Evolutionary conservation across 2,329 filamentous ascomycete species (phyloP).

Genomic region (Cercospora beticola): DNA sequence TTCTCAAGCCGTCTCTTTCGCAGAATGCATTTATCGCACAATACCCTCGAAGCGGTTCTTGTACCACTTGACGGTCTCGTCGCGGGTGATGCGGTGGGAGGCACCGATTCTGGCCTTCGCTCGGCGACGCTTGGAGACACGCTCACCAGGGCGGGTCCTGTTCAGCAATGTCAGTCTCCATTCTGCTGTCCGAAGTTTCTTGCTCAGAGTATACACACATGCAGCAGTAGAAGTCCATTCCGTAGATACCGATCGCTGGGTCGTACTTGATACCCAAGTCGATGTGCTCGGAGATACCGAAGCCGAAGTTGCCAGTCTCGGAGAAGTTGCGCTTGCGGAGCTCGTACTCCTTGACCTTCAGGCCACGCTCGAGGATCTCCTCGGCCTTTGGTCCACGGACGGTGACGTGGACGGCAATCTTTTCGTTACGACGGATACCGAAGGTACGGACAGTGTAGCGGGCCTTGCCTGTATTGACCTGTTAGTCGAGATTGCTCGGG

Average conservation of each 20-base stretch:
- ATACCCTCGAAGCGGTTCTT: conserved; percentile 96
- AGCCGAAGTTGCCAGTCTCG: conserved; percentile 99
- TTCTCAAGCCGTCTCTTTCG: conserved; percentile 10
- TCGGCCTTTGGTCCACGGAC: conserved; percentile 99
- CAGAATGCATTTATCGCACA: conserved; percentile 73
- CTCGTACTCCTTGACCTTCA: conserved; percentile 99
- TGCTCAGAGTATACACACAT: conserved; percentile 61
- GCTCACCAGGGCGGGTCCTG: conserved; percentile 94
- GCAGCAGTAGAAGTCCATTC: conserved; percentile 99
- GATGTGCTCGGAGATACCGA: conserved; percentile 99
- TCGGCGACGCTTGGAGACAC: conserved; percentile 92
- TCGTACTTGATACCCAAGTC: conserved; percentile 99
- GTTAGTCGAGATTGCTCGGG: conserved; percentile 10
- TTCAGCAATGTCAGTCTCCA: conserved; percentile 18
- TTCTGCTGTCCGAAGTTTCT: background rate
- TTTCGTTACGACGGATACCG: conserved; percentile 99
- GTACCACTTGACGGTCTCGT: conserved; percentile 98
- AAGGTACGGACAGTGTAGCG: conserved; percentile 99
- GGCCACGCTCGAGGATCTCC: conserved; percentile 99
- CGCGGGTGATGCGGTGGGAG: conserved; percentile 88
- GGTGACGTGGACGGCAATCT: conserved; percentile 99
- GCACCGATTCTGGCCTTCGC: conserved; percentile 82
- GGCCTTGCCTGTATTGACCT: conserved; percentile 74
- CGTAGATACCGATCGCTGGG: conserved; percentile 96
- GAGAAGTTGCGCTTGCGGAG: conserved; percentile 99